A percentile compares a stretch with the other conserved stretches of the same genome.
phyloP scores from a whole-genome alignment of 2,329 filamentous ascomycete species.

The Colletotrichum navitas region DNA sequence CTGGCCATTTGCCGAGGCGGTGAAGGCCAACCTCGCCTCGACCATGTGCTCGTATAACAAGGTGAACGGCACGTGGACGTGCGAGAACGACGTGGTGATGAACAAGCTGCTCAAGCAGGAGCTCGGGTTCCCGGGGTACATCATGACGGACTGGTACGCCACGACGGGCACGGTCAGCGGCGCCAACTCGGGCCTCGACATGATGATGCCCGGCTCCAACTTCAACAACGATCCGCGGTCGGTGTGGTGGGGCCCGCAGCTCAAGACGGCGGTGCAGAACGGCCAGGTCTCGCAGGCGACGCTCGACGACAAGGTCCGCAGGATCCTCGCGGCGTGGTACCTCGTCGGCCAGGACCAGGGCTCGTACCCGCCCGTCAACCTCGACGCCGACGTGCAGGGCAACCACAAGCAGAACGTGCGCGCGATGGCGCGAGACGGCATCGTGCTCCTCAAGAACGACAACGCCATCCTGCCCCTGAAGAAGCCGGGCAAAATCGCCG shows the following conservation, averaged over 20 bases:
- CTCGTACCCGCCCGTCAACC: slow-evolving; percentile 64
- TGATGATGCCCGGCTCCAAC: slow-evolving; percentile 82
- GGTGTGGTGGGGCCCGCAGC: slow-evolving; percentile 67
- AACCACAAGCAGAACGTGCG: slow-evolving; percentile 73
- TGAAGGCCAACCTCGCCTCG: slow-evolving; percentile 73
- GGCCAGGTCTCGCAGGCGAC: slow-evolving; percentile 70
- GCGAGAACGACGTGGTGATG: slow-evolving; percentile 71
- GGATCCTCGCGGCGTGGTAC: slow-evolving; percentile 75
- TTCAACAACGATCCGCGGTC: slow-evolving; percentile 56
- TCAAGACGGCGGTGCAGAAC: slow-evolving; percentile 66
- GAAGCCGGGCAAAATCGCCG: slow-evolving; percentile 64
- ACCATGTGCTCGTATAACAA: slow-evolving; percentile 83
- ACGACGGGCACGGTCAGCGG: slow-evolving; percentile 78
- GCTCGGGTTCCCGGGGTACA: slow-evolving; percentile 77
- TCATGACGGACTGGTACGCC: slow-evolving; percentile 78
- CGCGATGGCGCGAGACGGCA: slow-evolving; percentile 66
- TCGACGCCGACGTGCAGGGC: slow-evolving; percentile 67
- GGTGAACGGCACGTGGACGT: slow-evolving; percentile 76
- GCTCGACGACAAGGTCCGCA: slow-evolving; percentile 75
- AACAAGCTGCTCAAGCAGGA: slow-evolving; percentile 76
- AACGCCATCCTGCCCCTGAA: slow-evolving; percentile 68
- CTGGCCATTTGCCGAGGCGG: slow-evolving; percentile 77
- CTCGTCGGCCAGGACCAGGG: slow-evolving; percentile 63
- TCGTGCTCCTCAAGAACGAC: slow-evolving; percentile 77
- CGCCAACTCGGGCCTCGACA: slow-evolving; percentile 79